These are phyloP conservation scores for Fusarium subtropicale DNA, from an alignment of 2,329 filamentous ascomycete species.

Conservation along the genomic window DNA sequence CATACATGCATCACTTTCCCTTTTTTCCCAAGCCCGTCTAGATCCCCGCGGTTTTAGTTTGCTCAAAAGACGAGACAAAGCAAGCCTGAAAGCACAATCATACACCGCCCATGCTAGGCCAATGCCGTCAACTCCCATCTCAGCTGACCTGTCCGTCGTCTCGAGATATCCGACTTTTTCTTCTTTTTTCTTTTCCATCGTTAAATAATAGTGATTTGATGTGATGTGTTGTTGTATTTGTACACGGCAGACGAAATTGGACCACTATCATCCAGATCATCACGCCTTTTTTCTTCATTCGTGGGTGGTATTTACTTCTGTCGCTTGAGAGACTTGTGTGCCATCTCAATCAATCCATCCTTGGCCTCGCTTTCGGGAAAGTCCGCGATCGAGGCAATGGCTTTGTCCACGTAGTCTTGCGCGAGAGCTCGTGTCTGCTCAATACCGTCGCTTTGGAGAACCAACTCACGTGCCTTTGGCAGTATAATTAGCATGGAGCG, in stretches of 20 bases:
- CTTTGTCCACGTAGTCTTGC: slow-evolving; percentile 89
- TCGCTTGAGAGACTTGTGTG: slow-evolving; percentile 87
- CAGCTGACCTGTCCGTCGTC: slow-evolving; percentile 16
- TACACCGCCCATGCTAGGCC: slow-evolving; percentile 31
- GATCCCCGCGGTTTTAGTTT: slow-evolving; percentile 12
- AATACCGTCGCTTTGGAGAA: slow-evolving; percentile 85
- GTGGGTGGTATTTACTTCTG: slow-evolving; percentile 73
- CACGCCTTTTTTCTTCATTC: slow-evolving; percentile 1
- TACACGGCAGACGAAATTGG: slow-evolving; percentile 34
- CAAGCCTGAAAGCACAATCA: slow-evolving; percentile 30
- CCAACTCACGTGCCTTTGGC: slow-evolving; percentile 83
- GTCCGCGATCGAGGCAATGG: slow-evolving; percentile 81
- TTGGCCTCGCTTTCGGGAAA: slow-evolving; percentile 98
- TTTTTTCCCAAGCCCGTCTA: slow-evolving; percentile 14
- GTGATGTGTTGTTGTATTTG: slow-evolving; percentile 36
- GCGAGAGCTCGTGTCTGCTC: slow-evolving; percentile 92
- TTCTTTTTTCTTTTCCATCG: slow-evolving; percentile 10
- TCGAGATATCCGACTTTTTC: slow-evolving; percentile 1
- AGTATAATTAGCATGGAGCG: slow-evolving; percentile 38
- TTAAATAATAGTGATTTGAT: slow-evolving; percentile 26
- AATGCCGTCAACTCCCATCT: slow-evolving; percentile 14
- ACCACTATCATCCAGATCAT: slow-evolving; percentile 14
- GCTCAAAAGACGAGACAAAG: slow-evolving; percentile 24
- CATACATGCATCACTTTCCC: slow-evolving; percentile 38
- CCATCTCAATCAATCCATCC: slow-evolving; percentile 91